Conservation (phyloP, 495 filamentous ascomycete genomes). For the Xylaria curta region DNA sequence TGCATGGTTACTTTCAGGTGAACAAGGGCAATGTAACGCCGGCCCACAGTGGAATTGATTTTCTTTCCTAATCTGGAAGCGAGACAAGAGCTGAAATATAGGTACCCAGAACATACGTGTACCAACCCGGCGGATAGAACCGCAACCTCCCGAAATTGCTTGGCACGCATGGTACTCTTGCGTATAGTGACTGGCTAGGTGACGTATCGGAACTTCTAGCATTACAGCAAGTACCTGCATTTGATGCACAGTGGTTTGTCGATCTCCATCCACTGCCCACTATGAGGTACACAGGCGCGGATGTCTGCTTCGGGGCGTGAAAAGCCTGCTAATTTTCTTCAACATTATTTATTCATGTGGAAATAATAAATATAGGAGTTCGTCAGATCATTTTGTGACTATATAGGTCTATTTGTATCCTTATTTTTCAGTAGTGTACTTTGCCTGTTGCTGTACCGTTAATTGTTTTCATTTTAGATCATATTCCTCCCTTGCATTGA, state of each 20-base stretch:
- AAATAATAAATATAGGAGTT: background rate
- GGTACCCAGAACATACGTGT: background rate
- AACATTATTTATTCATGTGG: background rate
- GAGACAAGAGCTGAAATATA: slow-evolving; percentile 1
- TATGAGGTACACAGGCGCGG: background rate
- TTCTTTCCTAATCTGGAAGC: slow-evolving; percentile 7
- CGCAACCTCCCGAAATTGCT: background rate
- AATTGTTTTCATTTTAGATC: background rate
- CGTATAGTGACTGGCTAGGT: background rate
- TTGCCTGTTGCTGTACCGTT: background rate
- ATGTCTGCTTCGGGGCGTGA: background rate
- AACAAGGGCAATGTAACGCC: background rate
- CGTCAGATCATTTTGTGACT: background rate
- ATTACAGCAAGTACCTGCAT: background rate
- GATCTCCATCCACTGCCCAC: background rate
- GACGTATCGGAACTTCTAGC: background rate
- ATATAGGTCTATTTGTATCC: background rate
- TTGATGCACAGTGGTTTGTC: background rate
- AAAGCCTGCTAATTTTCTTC: background rate
- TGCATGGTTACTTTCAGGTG: background rate
- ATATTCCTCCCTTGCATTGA: too few relatives aligned
- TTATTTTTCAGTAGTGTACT: background rate
- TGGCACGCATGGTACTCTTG: background rate
- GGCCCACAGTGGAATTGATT: background rate
- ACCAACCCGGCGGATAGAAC: slow-evolving; percentile 1